Percentiles rank a stretch among this genome's conserved stretches.
phyloP scores from a whole-genome alignment of 2,329 filamentous ascomycete genomes.

The Trichocomaceae sp. region DNA sequence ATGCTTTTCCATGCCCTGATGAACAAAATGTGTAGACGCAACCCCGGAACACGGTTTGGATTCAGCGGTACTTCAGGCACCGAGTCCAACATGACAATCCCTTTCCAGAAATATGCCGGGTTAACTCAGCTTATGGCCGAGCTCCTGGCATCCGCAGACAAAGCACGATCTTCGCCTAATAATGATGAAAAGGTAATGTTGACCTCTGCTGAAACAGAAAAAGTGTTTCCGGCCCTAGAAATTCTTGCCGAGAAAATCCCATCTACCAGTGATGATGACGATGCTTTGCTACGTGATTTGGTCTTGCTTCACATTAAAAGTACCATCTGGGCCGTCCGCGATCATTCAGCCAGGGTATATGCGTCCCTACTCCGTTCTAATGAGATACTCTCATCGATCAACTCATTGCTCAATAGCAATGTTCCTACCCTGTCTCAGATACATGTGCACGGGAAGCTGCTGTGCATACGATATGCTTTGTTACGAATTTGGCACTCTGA shows the following conservation, averaged over 20 bases:
- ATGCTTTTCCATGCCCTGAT: constrained; percentile 83
- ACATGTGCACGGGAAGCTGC: constrained; percentile 34
- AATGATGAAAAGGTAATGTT: constrained; percentile 24
- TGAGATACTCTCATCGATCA: constrained; percentile 27
- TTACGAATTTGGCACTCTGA: constrained; percentile 29
- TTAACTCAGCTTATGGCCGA: constrained; percentile 31
- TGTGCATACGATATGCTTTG: constrained; percentile 35
- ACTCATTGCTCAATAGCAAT: constrained; percentile 19
- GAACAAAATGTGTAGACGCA: constrained; percentile 50
- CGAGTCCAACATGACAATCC: constrained; percentile 34
- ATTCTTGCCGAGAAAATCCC: constrained; percentile 41
- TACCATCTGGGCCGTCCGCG: constrained; percentile 41
- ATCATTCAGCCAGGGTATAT: constrained; percentile 41
- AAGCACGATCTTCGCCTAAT: constrained; percentile 13
- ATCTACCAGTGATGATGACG: constrained; percentile 25
- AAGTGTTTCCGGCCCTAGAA: constrained; percentile 42
- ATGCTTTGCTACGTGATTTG: constrained; percentile 26
- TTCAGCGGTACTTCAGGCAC: constrained; percentile 39
- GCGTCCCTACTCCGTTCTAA: constrained; percentile 31
- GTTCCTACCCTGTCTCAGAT: constrained; percentile 25
- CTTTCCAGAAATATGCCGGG: constrained; percentile 37
- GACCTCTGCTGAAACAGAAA: constrained; percentile 28
- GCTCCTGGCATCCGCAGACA: constrained; percentile 25
- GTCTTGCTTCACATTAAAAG: constrained; percentile 36
- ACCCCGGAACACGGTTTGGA: constrained; percentile 43